A percentile compares a stretch with the other conserved stretches of the same genome.
Evolutionary conservation across 768 basidiomycete species (phyloP).

Genomic region (Pleurotus platypus): DNA sequence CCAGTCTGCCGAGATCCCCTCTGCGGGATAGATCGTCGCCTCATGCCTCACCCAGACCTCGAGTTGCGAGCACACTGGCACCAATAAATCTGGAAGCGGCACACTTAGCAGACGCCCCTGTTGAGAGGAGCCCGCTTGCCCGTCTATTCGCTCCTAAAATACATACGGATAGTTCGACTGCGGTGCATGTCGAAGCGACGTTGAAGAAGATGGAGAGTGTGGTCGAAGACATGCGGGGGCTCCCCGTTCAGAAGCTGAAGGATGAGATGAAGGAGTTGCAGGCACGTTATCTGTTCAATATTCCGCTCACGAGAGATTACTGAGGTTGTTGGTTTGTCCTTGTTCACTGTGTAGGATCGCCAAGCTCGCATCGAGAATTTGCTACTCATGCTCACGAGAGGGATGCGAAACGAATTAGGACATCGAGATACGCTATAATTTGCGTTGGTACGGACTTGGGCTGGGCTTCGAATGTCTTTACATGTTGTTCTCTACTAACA

Average conservation of each 20-base stretch:
- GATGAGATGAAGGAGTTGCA: slow-evolving; percentile 84
- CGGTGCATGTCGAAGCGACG: slow-evolving; percentile 38
- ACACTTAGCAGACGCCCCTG: slow-evolving; percentile 17
- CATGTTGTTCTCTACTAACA: not conserved
- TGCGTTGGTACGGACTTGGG: not conserved
- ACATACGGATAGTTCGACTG: slow-evolving; percentile 13
- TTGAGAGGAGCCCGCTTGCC: slow-evolving; percentile 43
- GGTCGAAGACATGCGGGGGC: slow-evolving; percentile 56
- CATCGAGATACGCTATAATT: slow-evolving; percentile 6
- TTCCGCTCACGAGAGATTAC: not conserved
- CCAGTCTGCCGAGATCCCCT: slow-evolving; percentile 16
- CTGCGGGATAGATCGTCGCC: slow-evolving; percentile 14
- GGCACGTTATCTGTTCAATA: slow-evolving; percentile 32
- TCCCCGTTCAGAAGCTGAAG: slow-evolving; percentile 65
- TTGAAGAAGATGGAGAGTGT: slow-evolving; percentile 56
- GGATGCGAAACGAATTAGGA: slow-evolving; percentile 48
- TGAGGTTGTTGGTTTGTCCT: not conserved
- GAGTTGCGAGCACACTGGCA: slow-evolving; percentile 14
- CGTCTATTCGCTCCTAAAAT: slow-evolving; percentile 36
- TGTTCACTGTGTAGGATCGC: slow-evolving; percentile 43
- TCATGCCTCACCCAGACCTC: slow-evolving; percentile 14
- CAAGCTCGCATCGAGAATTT: slow-evolving; percentile 78
- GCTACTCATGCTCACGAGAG: slow-evolving; percentile 63
- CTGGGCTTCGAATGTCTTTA: not conserved
- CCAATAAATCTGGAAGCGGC: slow-evolving; percentile 14